Evolutionary conservation across 1,139 yeast species (phyloP), one percentile per base, ranked within the genome.

Genomic region (Ashbya aceris): DNA sequence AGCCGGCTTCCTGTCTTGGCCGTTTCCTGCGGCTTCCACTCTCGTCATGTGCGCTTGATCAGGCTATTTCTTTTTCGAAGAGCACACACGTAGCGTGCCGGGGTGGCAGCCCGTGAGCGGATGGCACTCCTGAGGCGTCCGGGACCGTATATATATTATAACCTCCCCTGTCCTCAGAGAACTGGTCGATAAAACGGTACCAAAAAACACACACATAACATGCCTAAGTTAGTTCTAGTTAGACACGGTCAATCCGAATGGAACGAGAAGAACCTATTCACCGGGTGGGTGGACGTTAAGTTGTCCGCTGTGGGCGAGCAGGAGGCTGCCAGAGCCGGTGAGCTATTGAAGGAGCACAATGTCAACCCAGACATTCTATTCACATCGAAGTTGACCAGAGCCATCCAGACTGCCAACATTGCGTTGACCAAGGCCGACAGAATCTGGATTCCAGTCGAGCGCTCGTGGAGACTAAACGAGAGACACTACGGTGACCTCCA

Each of bases 171-270:
- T 17, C 23, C 23, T 17, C 6, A 17, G 23, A 17, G 23, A n/a
- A n/a, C n/a, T n/a, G 3, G 23, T 17, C 23, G 23, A 3, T 17
- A 6, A 6, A 17, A 6, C 23, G 23, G 23, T 17, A 17, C 5
- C 23, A 17, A 29, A 5, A 29, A 11, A 6, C 13, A 29, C 31
- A 39, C 45, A 35, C 38, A 47, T 38, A 61, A 50, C 68, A 72
- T 71, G 69, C 84, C 81, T 61, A 82, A 80, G 68, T 74, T 83
- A 70, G 76, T 83, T 63, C 73, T 83, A 67, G 84, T 83, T 59
- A 83, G 97, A 77, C 97, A 89, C 91, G 97, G 97, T 64, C 96
- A 89, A 76, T 84, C 95, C 71, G 96, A 85, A 69, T 89, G 96
- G 96, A 89, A 89, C 70, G 95, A 86, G 71, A 85, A 85, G 77